Evolutionary conservation across 352 stramenopile species (phyloP).

Genomic region (Aphanomyces euteiches): DNA sequence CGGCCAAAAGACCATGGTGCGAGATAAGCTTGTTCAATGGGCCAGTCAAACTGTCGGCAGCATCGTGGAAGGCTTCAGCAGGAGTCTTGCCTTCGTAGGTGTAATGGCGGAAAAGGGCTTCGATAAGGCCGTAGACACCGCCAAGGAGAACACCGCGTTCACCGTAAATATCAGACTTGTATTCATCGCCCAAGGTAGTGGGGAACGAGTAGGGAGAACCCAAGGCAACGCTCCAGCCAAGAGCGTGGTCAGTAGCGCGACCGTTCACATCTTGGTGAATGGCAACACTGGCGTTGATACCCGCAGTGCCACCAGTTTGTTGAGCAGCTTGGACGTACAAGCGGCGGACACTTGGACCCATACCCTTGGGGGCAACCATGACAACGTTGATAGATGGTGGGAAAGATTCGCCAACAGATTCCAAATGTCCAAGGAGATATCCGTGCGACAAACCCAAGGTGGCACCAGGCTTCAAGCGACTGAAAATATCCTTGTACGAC

Average conservation of each 20-base stretch:
- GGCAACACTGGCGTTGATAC: slow-evolving; percentile 96
- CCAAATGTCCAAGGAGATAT: slow-evolving; percentile 96
- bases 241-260: slow-evolving; percentile 91
- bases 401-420: slow-evolving; percentile 94
- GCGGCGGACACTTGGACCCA: slow-evolving; percentile 94
- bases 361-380: slow-evolving; percentile 97
- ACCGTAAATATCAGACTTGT: slow-evolving; percentile 98
- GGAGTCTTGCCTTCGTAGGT: slow-evolving; percentile 90
- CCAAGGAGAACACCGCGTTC: slow-evolving; percentile 96
- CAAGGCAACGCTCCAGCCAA: slow-evolving; percentile 95
- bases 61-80: slow-evolving; percentile 96
- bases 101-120: slow-evolving; percentile 96
- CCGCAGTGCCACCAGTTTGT: slow-evolving; percentile 88
- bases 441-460: slow-evolving; percentile 96
- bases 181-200: slow-evolving; percentile 95
- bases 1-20: slow-evolving; percentile 95
- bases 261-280: slow-evolving; percentile 94
- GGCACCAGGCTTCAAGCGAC: slow-evolving; percentile 91
- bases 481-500: slow-evolving; percentile 97
- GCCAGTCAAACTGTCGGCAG: slow-evolving; percentile 96
- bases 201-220: slow-evolving; percentile 98
- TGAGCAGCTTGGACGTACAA: slow-evolving; percentile 98
- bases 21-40: slow-evolving; percentile 97
- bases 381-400: slow-evolving; percentile 97
- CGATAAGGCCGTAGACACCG: slow-evolving; percentile 96